Evolutionary conservation across 2,329 filamentous ascomycete genomes (phyloP), one percentile per base, ranked within the genome.

Genomic region (Talaromyces albobiverticillius): DNA sequence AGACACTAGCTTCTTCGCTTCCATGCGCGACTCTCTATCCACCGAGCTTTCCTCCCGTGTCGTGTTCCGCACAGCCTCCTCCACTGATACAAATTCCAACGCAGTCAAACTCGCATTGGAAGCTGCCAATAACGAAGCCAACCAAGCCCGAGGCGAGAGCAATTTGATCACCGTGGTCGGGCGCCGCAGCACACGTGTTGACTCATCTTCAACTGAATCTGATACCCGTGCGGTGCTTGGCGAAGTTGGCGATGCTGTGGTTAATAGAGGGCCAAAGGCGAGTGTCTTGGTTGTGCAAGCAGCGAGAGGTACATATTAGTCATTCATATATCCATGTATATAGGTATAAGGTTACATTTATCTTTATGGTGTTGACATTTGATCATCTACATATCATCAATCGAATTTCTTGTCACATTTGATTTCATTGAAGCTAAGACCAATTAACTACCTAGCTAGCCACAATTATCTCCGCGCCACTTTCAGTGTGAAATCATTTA

Each of bases 241-340:
- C 4, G 57, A 64, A 1, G 55, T 74, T 3, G 70, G 67, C 2
- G 65, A 70, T 13, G 68, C 65, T 4, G 65, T 76, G 66, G 76
- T 79, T 54, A 70, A 87, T 49, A 77, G 76, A 42, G 80, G 79
- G 11, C 70, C 88, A n/a, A 80, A 79, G 59, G 83, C 85, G 0
- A 90, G 87, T 67, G 72, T 91, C 23, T 73, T 91, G 51, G 81
- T 91, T 52, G 78, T 92, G 25, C 85, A 90, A 71, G 86, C 86
- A 34, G 26, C 31, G 10, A 31, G 29, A 8, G 14, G 22, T 31
- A 22, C 16, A 20, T 46, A 36, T 40, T 38, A 29, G 32, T 29
- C 8, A 40, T 22, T 22, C 20, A 11, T 40, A 40, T 40, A 22
- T 40, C 26, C 5, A 29, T n/a, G n/a, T n/a, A n/a, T n/a, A n/a